A percentile compares a stretch with the other conserved stretches of the same genome.
Evolutionary conservation across 1,284 basidiomycete genomes (phyloP).

Genomic region (Sporisorium iseilematis-ciliati): DNA sequence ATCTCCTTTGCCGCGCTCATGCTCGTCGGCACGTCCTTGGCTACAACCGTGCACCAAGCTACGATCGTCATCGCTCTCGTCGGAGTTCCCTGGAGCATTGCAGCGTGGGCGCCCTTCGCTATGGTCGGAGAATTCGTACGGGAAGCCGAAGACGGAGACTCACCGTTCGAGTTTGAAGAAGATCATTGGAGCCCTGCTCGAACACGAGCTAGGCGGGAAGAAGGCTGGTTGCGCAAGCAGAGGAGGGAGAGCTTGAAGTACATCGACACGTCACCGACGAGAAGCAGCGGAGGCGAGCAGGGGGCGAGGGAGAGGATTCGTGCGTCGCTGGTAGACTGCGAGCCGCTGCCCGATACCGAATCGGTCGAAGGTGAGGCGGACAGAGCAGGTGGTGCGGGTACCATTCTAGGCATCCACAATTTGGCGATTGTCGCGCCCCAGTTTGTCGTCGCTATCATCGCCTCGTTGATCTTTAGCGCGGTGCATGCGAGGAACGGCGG

Average conservation of each 20-base stretch:
- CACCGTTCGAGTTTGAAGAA: constrained; percentile 48
- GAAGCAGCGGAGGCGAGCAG: constrained; percentile 14
- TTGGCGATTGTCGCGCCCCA: constrained; percentile 73
- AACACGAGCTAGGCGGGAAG: constrained; percentile 17
- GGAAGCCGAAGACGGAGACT: constrained; percentile 57
- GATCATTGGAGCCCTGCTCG: constrained; percentile 50
- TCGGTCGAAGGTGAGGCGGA: not conserved
- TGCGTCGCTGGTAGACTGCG: constrained; percentile 48
- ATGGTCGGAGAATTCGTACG: constrained; percentile 66
- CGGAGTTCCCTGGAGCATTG: constrained; percentile 67
- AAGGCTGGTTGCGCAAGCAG: constrained; percentile 14
- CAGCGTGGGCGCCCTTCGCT: constrained; percentile 67
- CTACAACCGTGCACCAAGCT: constrained; percentile 37
- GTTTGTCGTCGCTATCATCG: constrained; percentile 80
- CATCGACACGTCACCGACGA: constrained; percentile 10
- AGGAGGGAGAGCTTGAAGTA: constrained; percentile 31
- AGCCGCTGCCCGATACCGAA: constrained; percentile 29
- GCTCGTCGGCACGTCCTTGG: constrained; percentile 52
- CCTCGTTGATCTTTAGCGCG: constrained; percentile 84
- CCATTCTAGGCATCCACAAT: constrained; percentile 94
- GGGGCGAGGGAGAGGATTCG: constrained; percentile 26
- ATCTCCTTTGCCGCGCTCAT: constrained; percentile 49
- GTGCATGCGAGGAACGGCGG: constrained; percentile 4
- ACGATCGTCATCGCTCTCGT: constrained; percentile 61
- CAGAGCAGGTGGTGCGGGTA: constrained; percentile 79